Base-by-base conservation (phyloP, 805 yeast genomes). In the Candida railenensis region DNA sequence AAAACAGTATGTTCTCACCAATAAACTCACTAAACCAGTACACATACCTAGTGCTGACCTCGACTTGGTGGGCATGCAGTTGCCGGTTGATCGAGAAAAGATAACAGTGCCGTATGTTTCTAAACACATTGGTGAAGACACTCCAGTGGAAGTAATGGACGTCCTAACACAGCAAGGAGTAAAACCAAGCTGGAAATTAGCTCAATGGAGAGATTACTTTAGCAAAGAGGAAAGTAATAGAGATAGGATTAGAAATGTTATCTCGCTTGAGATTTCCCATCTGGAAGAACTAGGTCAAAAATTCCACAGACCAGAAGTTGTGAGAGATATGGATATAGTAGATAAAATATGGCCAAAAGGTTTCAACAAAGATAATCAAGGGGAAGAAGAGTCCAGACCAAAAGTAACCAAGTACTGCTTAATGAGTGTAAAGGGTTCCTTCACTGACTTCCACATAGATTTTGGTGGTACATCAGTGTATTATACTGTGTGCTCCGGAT, bases 391-490 rank as follows among this genome's bases (percentile, higher is more conserved):
- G 41, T 57, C 48, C 3, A 64, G 81, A 44, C 87, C 89, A 1
- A 76, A 81, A 50, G 87, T 85, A 1, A 81, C 89, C 18, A 80
- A 83, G 45, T 90, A 90, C 61, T 84, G 95, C 51, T 70, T 90
- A 36, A 90, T 90, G 96, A 86, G 95, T 0, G 96, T 88, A 2
- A 69, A 74, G 21, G 80, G 84, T 49, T 82, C 94, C 2, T 90
- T 79, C 60, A 90, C 97, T 0, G 97, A 90, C 61, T 90, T 89
- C 65, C 97, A 90, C 63, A 73, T 90, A 37, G 97, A 90, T 62
- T 90, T 90, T 62, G 94, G 95, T 2, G 97, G 96, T 0, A 87
- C 96, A 0, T 86, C 94, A 1, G 97, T 90, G 3, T 90, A 88
- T 61, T 90, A 90, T 63, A 88, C 92, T 2, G 82, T 90, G 2